These are phyloP conservation scores for Pezicula carpinea DNA, from an alignment of 2,329 filamentous ascomycete species.

Conservation along the genomic window DNA sequence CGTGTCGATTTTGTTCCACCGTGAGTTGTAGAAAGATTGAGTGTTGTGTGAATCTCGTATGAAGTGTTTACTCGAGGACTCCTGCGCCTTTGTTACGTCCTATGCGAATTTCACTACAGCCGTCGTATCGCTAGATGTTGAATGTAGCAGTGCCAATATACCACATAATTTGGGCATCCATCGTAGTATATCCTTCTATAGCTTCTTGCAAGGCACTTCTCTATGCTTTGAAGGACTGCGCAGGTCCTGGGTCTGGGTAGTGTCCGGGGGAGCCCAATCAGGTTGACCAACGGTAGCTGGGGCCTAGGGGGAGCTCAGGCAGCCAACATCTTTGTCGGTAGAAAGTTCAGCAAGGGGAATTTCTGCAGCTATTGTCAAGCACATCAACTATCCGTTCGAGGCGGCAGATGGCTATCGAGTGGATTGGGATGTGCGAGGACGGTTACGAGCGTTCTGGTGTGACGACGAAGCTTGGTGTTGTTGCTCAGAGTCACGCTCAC, in stretches of 20 bases:
- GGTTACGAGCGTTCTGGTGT: conserved; percentile 6
- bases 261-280: conserved; percentile 16
- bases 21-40: conserved; percentile 11
- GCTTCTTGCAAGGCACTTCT: conserved; percentile 4
- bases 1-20: conserved; percentile 22
- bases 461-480: conserved; percentile 10
- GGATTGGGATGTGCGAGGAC: conserved; percentile 8
- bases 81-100: conserved; percentile 7
- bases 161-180: conserved; percentile 30
- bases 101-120: conserved; percentile 18
- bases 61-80: neutral
- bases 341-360: neutral
- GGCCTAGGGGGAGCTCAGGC: conserved; percentile 21
- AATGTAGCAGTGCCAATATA: conserved; percentile 22
- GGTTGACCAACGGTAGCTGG: conserved; percentile 19
- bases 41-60: conserved; percentile 15
- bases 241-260: conserved; percentile 7
- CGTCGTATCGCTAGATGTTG: conserved; percentile 24
- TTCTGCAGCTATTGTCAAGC: neutral
- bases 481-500: conserved; percentile 21
- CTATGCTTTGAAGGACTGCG: conserved; percentile 5
- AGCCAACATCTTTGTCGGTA: conserved; percentile 17
- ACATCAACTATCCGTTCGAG: neutral
- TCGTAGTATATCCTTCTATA: conserved; percentile 16
- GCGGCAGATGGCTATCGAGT: neutral